Conservation (phyloP, 192 early-diverging fungal genomes). For the Chytriomyces sp. region DNA sequence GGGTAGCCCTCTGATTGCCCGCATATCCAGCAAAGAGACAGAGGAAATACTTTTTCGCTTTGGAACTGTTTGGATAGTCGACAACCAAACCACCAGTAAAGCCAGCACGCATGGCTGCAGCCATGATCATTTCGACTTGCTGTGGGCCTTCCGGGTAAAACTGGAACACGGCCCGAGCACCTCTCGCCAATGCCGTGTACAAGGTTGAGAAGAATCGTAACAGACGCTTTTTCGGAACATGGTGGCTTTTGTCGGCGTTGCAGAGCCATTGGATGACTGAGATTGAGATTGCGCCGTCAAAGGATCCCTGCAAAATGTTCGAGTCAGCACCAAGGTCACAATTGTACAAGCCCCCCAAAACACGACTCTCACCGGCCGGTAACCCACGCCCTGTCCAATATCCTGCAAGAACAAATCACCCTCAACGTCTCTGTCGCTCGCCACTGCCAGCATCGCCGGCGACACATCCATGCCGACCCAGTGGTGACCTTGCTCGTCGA, state of each 20-base stretch:
- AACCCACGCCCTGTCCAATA: slow-evolving; percentile 92
- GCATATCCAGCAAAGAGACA: slow-evolving; percentile 92
- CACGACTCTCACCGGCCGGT: slow-evolving; percentile 64
- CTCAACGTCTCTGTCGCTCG: slow-evolving; percentile 86
- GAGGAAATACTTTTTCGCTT: slow-evolving; percentile 96
- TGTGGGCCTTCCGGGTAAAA: slow-evolving; percentile 97
- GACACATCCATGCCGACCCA: slow-evolving; percentile 99
- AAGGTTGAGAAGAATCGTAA: slow-evolving; percentile 90
- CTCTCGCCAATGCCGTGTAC: slow-evolving; percentile 84
- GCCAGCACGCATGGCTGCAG: slow-evolving; percentile 85
- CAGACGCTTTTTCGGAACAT: slow-evolving; percentile 83
- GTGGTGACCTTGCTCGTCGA: slow-evolving; percentile 93
- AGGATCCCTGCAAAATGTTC: slow-evolving; percentile 67
- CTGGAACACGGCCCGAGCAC: slow-evolving; percentile 95
- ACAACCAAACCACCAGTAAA: slow-evolving; percentile 95
- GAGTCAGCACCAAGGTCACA: background rate
- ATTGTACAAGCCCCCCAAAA: background rate
- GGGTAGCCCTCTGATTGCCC: slow-evolving; percentile 55
- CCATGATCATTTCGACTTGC: slow-evolving; percentile 92
- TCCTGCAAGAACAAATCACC: slow-evolving; percentile 97
- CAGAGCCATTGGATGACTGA: slow-evolving; percentile 99
- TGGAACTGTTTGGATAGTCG: slow-evolving; percentile 95
- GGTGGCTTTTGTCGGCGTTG: slow-evolving; percentile 88
- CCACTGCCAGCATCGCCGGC: slow-evolving; percentile 89
- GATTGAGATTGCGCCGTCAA: slow-evolving; percentile 94